Evolutionary conservation across 2,329 filamentous ascomycete genomes (phyloP), one percentile per base, ranked within the genome.

Genomic region (Nemania sp.): DNA sequence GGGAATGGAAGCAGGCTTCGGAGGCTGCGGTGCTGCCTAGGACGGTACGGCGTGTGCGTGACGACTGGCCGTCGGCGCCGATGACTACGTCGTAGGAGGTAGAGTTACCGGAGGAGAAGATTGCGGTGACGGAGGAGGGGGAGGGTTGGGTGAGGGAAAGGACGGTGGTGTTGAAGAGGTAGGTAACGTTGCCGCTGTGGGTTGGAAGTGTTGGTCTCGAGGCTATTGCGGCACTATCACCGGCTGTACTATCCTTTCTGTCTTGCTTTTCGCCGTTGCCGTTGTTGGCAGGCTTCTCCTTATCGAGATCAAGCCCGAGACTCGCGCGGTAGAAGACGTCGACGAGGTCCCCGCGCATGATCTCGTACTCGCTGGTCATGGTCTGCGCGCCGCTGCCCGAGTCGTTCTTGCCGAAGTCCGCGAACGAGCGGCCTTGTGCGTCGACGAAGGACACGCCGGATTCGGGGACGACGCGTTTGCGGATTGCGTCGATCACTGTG

Each of bases 331-430:
- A 77, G 1, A 86, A 64, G 2, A 84, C 69, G 9, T 70, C 66
- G 3, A 76, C 75, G n/a, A 86, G 62, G 47, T 83, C 79, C 0
- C 79, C 81, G 7, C 82, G 72, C 74, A 86, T 79, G 43, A 86
- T 79, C 68, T 86, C 83, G 54, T 75, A 83, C 51, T 86, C 82
- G 54, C 75, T 77, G 0, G 78, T 80, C 22, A 82, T 66, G 7
- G 67, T 69, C 61, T 80, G 77, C 26, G 59, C 62, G 0, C 75
- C 74, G 47, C 72, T 67, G 3, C 75, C 76, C 0, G 74, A 66
- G 44, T 70, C 68, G 58, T 75, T 74, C 28, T 68, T 68, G 19
- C 63, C 62, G 39, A 80, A 70, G 4, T 65, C 68, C n/a, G 75
- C 80, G 36, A 67, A 65, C 2, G 61, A 47, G 0, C 62, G 66